These are phyloP conservation scores for Plasmodium fragile DNA, from an alignment of 169 alveolate genomes.

Conservation along the genomic window DNA sequence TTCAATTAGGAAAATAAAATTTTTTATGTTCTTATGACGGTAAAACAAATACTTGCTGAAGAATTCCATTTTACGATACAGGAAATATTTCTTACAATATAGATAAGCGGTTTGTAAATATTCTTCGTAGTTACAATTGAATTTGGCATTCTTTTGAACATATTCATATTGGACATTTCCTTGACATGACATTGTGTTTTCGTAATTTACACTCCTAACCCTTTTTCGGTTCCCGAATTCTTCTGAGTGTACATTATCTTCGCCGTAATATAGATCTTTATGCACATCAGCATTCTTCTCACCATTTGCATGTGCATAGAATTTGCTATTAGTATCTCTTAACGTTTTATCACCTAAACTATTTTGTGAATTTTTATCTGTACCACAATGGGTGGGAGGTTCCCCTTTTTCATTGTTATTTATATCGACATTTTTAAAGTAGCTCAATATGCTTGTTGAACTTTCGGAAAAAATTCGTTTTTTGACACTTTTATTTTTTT, in stretches of 20 bases:
- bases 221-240: background rate
- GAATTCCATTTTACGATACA: constrained; percentile 63
- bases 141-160: background rate
- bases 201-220: constrained; percentile 27
- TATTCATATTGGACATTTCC: constrained; percentile 17
- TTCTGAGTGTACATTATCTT: background rate
- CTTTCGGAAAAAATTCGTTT: constrained; percentile 63
- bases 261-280: background rate
- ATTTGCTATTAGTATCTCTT: background rate
- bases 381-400: background rate
- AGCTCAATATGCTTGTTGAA: constrained; percentile 27
- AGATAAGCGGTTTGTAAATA: constrained; percentile 24
- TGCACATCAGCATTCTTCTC: background rate
- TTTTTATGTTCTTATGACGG: constrained; percentile 19
- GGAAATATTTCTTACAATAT: constrained; percentile 45
- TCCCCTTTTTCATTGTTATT: background rate
- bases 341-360: background rate
- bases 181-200: background rate
- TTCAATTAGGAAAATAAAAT: constrained; percentile 52
- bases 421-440: constrained; percentile 13
- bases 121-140: constrained; percentile 7
- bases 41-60: constrained; percentile 40
- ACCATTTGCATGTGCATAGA: background rate
- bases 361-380: background rate
- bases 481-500: constrained; percentile 15